A percentile compares a stretch with the other conserved stretches of the same genome.
phyloP scores from a whole-genome alignment of 345 rosid genomes.

The Conringia planisiliqua region DNA sequence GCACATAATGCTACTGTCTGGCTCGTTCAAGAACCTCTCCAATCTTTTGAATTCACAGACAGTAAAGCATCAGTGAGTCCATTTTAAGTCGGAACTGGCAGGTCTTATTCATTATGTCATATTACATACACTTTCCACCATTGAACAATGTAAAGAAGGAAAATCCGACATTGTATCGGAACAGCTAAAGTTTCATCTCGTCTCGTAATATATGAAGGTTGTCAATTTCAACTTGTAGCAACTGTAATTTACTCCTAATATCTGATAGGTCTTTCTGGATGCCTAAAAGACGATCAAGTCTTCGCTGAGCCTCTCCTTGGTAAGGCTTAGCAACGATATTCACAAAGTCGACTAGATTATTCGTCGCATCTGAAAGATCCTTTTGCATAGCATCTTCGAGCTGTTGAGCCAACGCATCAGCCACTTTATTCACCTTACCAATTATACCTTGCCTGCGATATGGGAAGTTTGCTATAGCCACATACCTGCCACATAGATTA shows the following conservation, averaged over 20 bases:
- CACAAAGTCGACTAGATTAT: conserved; percentile 54
- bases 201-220: conserved; percentile 63
- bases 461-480: conserved; percentile 79
- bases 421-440: conserved; percentile 61
- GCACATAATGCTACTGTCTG: not conserved
- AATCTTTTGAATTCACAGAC: not conserved
- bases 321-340: conserved; percentile 63
- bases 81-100: conserved; percentile 18
- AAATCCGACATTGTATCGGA: conserved; percentile 11
- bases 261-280: conserved; percentile 54
- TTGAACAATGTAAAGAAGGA: not conserved
- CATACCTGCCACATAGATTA: conserved; percentile 43
- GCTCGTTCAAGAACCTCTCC: not conserved
- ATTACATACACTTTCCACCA: conserved; percentile 16
- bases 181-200: conserved; percentile 28
- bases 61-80: conserved; percentile 1
- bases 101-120: conserved; percentile 27
- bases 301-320: conserved; percentile 65
- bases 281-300: conserved; percentile 51
- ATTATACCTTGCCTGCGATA: conserved; percentile 55
- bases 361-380: conserved; percentile 57
- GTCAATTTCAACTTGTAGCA: conserved; percentile 67
- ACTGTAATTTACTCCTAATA: conserved; percentile 42
- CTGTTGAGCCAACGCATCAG: conserved; percentile 61
- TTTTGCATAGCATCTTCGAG: conserved; percentile 88